Evolutionary conservation across 2,329 filamentous ascomycete genomes (phyloP).

Genomic region (Aspergillus transmontanensis): DNA sequence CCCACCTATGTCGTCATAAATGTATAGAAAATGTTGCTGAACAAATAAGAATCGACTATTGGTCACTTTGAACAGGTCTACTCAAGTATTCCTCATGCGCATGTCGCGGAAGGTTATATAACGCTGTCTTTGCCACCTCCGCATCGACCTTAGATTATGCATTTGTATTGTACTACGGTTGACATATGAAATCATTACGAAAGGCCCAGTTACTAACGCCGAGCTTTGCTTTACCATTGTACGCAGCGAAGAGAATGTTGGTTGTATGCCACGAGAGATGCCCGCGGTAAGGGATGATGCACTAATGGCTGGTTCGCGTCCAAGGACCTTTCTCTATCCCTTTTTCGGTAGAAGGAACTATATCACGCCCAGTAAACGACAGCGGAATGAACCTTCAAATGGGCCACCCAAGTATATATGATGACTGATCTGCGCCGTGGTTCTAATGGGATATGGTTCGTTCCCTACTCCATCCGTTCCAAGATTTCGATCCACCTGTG

Average conservation of each 20-base stretch:
- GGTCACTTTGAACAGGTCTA: neutral
- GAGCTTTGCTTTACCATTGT: neutral
- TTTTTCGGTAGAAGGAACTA: neutral
- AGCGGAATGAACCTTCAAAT: neutral
- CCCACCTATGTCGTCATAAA: slow-evolving; percentile 2
- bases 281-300: neutral
- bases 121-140: slow-evolving; percentile 2
- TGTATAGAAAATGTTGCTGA: neutral
- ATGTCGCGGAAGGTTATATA: slow-evolving; percentile 3
- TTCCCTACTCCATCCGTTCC: neutral
- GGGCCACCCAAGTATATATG: neutral
- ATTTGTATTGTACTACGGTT: neutral
- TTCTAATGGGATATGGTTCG: neutral
- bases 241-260: neutral
- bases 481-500: neutral
- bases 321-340: neutral
- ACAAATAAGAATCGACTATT: neutral
- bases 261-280: neutral
- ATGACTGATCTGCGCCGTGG: slow-evolving; percentile 8
- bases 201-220: neutral
- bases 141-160: neutral
- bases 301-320: neutral
- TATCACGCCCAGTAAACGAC: neutral
- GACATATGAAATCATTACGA: neutral
- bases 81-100: neutral